Base-by-base conservation (phyloP, 2,329 filamentous ascomycete genomes). In the Helicocarpus griseus region DNA sequence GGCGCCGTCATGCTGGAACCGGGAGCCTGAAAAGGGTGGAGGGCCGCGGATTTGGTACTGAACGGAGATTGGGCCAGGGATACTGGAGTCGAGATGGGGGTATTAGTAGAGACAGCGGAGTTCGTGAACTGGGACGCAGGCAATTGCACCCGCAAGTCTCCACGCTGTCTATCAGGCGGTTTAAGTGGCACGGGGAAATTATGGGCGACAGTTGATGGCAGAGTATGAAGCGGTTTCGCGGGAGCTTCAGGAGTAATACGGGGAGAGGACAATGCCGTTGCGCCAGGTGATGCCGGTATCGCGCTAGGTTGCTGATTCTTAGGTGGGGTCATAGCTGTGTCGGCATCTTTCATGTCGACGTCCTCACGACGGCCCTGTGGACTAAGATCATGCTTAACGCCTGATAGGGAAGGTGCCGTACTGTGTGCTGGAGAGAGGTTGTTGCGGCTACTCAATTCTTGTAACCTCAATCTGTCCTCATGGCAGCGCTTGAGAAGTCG, bases 401-500 rank as follows among this genome's bases (percentile, higher is more conserved):
- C 31, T 28, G 56, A 52, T 46, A 58, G 47, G 41, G 51, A 49
- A 31, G 56, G 50, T 38, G 49, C 51, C 55, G 52, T 46, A 33
- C 36, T 54, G 28, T 41, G 54, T 55, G 26, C 54, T 54, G 13
- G 56, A 51, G 36, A 57, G 55, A 4, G 51, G 47, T 36, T 57
- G 55, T 29, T 61, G 58, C 21, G 29, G 5, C 39, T 62, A 11
- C 55, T 56, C 35, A 52, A 48, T 50, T 68, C 62, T 43, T 69
- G 67, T 35, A 68, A 54, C 31, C 60, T 64, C 22, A 65, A 52
- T 36, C 70, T 66, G 56, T 74, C 70, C 49, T 65, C 63, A 54
- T 69, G 65, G 48, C 69, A 70, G 29, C 69, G 69, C 49, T 67
- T 65, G 19, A 75, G 58, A 7, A 75, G 59, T 5, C 71, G 69